These are phyloP conservation scores for Fusarium secorum DNA, from an alignment of 2,329 filamentous ascomycete genomes.

Conservation along the genomic window DNA sequence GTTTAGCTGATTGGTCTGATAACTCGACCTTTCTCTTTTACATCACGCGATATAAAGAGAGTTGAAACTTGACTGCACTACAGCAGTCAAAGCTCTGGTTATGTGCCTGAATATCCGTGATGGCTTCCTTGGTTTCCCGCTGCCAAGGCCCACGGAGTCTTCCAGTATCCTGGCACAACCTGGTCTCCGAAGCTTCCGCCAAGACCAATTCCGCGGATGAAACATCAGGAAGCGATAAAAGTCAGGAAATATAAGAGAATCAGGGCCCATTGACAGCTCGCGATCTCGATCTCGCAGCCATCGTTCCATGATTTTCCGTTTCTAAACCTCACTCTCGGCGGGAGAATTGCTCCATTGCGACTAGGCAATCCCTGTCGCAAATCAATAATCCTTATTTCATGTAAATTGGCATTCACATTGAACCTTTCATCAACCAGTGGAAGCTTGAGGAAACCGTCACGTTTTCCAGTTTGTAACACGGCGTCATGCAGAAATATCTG, in stretches of 20 bases:
- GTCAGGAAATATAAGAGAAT: not conserved
- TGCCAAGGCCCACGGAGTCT: constrained; percentile 30
- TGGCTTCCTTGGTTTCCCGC: constrained; percentile 33
- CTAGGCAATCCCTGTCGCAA: constrained; percentile 20
- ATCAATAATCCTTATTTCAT: constrained; percentile 17
- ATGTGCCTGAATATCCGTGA: constrained; percentile 27
- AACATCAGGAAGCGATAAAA: constrained; percentile 2
- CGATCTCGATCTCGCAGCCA: constrained; percentile 37
- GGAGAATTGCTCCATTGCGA: constrained; percentile 11
- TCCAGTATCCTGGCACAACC: constrained; percentile 28
- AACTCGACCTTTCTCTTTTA: not conserved
- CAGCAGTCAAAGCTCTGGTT: not conserved
- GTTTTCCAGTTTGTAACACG: constrained; percentile 20
- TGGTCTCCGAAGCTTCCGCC: constrained; percentile 33
- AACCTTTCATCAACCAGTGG: not conserved
- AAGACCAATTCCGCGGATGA: constrained; percentile 25
- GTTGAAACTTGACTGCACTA: not conserved
- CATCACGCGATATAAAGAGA: constrained; percentile 8
- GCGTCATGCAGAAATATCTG: constrained; percentile 19
- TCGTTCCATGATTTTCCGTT: constrained; percentile 2
- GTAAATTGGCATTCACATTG: not conserved
- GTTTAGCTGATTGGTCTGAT: constrained; percentile 19
- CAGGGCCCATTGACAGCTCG: not conserved
- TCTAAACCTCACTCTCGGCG: constrained; percentile 14
- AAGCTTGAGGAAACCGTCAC: constrained; percentile 27